Evolutionary conservation across 495 filamentous ascomycete species (phyloP).

Genomic region (Penicillium manginii): DNA sequence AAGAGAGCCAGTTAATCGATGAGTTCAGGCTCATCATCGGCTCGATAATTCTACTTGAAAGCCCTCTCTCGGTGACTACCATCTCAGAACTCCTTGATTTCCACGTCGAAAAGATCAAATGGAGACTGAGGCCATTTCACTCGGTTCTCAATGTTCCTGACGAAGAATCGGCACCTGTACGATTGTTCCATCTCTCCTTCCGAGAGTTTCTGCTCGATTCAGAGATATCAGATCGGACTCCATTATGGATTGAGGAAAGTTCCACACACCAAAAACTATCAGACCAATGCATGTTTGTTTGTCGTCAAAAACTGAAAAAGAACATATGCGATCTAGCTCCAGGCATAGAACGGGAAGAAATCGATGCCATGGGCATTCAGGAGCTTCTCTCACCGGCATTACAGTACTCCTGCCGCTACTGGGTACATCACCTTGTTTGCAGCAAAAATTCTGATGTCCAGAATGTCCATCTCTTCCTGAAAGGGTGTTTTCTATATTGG

Average conservation of each 20-base stretch:
- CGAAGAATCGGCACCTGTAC: constrained; percentile 18
- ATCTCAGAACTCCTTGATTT: constrained; percentile 18
- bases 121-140: constrained; percentile 21
- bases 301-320: neutral
- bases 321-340: constrained; percentile 1
- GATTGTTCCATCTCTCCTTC: constrained; percentile 16
- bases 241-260: constrained; percentile 17
- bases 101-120: neutral
- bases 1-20: constrained; percentile 9
- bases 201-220: constrained; percentile 15
- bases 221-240: constrained; percentile 11
- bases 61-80: constrained; percentile 24
- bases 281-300: constrained; percentile 26
- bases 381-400: neutral
- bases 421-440: constrained; percentile 1
- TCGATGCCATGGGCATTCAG: no score
- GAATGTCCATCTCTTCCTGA: neutral
- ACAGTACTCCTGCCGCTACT: constrained; percentile 4
- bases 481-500: neutral
- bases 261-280: constrained; percentile 11
- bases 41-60: constrained; percentile 29
- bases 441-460: neutral
- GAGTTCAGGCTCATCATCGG: constrained; percentile 32
- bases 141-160: constrained; percentile 34
- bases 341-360: neutral